These are phyloP conservation scores for Auxenochlorella pyrenoidosa DNA, from an alignment of 139 green algal species.

Conservation along the genomic window DNA sequence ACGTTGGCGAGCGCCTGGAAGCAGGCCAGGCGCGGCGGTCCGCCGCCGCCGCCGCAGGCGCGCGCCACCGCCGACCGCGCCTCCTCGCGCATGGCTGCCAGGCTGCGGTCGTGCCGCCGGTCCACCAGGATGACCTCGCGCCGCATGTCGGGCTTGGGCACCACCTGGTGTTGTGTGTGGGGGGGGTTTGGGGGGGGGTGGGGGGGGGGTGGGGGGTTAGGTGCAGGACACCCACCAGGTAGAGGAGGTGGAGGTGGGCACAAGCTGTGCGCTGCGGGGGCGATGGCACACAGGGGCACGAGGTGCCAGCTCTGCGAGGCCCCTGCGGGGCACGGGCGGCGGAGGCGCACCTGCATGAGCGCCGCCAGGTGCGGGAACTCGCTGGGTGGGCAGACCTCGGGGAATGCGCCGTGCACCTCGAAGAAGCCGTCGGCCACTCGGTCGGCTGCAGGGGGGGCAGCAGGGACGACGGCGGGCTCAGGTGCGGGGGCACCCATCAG, in stretches of 20 bases:
- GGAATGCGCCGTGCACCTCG: conserved; percentile 60
- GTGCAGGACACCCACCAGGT: neutral
- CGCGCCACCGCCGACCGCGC: neutral
- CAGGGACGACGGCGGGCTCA: no score
- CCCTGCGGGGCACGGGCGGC: neutral
- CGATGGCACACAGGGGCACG: no score
- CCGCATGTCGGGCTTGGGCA: neutral
- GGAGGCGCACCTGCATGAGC: conserved; percentile 42
- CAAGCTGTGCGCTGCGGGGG: neutral
- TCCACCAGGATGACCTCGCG: conserved; percentile 65
- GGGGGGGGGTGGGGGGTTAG: no score
- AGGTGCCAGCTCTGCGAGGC: no score
- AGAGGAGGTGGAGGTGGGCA: neutral
- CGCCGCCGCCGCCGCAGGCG: neutral
- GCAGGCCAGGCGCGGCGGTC: neutral
- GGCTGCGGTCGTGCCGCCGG: conserved; percentile 43
- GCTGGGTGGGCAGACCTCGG: conserved; percentile 35
- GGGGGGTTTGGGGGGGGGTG: neutral
- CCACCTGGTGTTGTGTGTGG: neutral
- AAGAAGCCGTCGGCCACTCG: conserved; percentile 62
- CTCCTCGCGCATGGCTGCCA: conserved; percentile 36
- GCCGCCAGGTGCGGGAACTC: conserved; percentile 55
- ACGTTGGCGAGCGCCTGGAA: conserved; percentile 60
- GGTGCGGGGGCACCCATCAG: no score
- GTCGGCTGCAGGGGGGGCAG: conserved; percentile 24